These are phyloP conservation scores for Nannochloris sp. DNA, from an alignment of 139 green algal species.

Conservation along the genomic window DNA sequence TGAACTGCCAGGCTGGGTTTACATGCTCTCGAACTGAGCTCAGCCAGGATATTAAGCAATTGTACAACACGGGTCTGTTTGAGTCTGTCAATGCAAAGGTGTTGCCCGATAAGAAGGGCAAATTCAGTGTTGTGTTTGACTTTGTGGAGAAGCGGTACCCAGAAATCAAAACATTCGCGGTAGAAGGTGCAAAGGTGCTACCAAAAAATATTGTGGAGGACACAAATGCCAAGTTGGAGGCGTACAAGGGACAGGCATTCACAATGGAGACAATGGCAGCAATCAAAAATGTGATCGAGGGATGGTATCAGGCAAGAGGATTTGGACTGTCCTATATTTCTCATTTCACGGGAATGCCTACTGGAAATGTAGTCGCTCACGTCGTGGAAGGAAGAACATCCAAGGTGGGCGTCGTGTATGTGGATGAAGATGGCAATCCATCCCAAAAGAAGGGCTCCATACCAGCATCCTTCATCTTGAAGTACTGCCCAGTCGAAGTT, in stretches of 20 bases:
- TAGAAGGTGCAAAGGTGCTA: constrained; percentile 36
- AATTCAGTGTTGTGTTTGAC: constrained; percentile 43
- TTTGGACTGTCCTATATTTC: constrained; percentile 50
- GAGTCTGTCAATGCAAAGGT: constrained; percentile 53
- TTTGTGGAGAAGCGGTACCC: constrained; percentile 55
- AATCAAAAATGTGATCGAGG: constrained; percentile 59
- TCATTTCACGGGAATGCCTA: constrained; percentile 69
- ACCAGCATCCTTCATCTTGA: constrained; percentile 37
- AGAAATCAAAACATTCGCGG: constrained; percentile 40
- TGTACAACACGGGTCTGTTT: constrained; percentile 53
- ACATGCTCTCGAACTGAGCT: constrained; percentile 30
- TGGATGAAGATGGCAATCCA: constrained; percentile 52
- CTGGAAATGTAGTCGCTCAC: constrained; percentile 49
- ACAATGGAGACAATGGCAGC: constrained; percentile 35
- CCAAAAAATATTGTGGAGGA: constrained; percentile 27
- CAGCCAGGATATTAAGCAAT: constrained; percentile 34
- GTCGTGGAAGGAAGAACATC: constrained; percentile 47
- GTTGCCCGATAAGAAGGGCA: constrained; percentile 29
- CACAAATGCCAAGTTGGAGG: constrained; percentile 28
- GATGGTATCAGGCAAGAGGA: constrained; percentile 64
- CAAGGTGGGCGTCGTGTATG: constrained; percentile 32
- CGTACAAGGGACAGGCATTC: constrained; percentile 21
- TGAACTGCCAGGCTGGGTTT: constrained; percentile 45
- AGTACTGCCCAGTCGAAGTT: constrained; percentile 46
- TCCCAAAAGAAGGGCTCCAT: constrained; percentile 27